Conservation (phyloP, 805 yeast genomes). For the Wickerhamomyces pijperi region DNA sequence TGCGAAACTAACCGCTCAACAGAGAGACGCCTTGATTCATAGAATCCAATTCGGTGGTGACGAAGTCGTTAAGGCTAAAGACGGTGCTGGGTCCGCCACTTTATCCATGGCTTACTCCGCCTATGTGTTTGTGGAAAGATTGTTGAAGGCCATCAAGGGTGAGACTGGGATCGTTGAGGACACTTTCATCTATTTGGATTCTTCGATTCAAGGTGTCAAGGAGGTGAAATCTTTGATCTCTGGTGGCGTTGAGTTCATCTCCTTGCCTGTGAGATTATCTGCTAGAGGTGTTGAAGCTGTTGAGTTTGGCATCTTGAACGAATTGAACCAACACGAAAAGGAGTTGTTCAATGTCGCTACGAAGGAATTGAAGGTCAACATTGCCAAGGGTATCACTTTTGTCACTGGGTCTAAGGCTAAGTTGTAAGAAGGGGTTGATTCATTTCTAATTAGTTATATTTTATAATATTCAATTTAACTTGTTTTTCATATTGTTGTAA, state of each 20-base stretch:
- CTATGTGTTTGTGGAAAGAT: conserved; percentile 56
- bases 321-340: conserved; percentile 40
- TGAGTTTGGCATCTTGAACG: conserved; percentile 38
- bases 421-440: conserved; percentile 4
- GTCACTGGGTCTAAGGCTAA: conserved; percentile 19
- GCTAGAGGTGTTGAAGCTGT: conserved; percentile 45
- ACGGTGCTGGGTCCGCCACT: conserved; percentile 92
- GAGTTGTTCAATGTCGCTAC: conserved; percentile 44
- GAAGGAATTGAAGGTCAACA: conserved; percentile 42
- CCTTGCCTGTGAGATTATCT: conserved; percentile 51
- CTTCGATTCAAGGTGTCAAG: conserved; percentile 13
- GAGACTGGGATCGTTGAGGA: conserved; percentile 29
- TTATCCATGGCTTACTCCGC: conserved; percentile 95
- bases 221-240: conserved; percentile 14
- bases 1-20: conserved; percentile 9
- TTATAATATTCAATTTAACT: background rate
- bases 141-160: conserved; percentile 23
- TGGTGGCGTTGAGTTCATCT: conserved; percentile 32
- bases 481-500: no score
- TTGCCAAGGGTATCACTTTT: conserved; percentile 47
- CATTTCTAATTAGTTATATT: no score
- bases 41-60: conserved; percentile 96
- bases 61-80: conserved; percentile 91
- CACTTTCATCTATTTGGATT: conserved; percentile 40
- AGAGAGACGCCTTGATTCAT: conserved; percentile 43